These are phyloP conservation scores for Trichocomaceae sp. DNA, from an alignment of 2,329 filamentous ascomycete species.

Conservation along the genomic window DNA sequence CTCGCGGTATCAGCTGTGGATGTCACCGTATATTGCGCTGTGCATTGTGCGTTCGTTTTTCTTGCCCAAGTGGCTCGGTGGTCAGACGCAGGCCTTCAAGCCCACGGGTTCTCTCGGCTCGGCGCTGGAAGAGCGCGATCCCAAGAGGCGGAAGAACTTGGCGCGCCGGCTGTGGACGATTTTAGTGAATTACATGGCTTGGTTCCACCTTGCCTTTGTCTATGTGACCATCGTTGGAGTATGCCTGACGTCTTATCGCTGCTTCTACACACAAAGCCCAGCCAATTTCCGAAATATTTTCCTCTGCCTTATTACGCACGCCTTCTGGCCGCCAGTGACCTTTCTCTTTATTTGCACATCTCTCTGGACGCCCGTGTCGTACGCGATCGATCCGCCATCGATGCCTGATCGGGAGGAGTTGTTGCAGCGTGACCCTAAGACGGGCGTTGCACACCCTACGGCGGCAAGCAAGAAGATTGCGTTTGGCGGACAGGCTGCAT, in stretches of 20 bases:
- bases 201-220: slow-evolving; percentile 51
- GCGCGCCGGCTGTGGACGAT: slow-evolving; percentile 49
- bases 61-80: slow-evolving; percentile 55
- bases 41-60: slow-evolving; percentile 54
- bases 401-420: slow-evolving; percentile 55
- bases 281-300: slow-evolving; percentile 37
- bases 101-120: slow-evolving; percentile 54
- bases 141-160: slow-evolving; percentile 35
- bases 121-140: slow-evolving; percentile 53
- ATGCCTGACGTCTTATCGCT: slow-evolving; percentile 46
- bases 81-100: slow-evolving; percentile 53
- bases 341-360: slow-evolving; percentile 52
- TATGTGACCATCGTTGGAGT: slow-evolving; percentile 49
- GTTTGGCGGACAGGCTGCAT: slow-evolving; percentile 49
- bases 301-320: slow-evolving; percentile 52
- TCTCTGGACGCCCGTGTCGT: slow-evolving; percentile 54
- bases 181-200: slow-evolving; percentile 50
- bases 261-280: slow-evolving; percentile 36
- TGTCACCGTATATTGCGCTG: slow-evolving; percentile 56
- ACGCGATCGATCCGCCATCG: slow-evolving; percentile 54
- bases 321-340: slow-evolving; percentile 56
- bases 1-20: slow-evolving; percentile 54
- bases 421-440: slow-evolving; percentile 47
- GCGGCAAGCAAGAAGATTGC: slow-evolving; percentile 49
- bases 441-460: slow-evolving; percentile 43